Percentiles rank a stretch among this genome's conserved stretches.
These are phyloP conservation scores for Pleurotus cornucopiae DNA, from an alignment of 768 basidiomycete species.

Conservation along the genomic window DNA sequence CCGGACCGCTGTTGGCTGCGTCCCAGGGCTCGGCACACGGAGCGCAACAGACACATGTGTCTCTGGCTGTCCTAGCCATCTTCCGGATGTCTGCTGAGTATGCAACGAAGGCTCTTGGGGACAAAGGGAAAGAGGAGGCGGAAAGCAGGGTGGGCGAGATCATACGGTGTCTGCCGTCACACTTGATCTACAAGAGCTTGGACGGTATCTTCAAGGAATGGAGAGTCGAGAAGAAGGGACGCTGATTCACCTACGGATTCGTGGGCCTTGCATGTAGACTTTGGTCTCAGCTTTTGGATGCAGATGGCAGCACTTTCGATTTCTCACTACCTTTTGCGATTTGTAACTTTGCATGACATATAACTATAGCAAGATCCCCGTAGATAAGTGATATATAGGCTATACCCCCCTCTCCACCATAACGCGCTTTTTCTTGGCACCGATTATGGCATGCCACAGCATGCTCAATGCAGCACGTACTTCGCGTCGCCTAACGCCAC, in stretches of 20 bases:
- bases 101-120: slow-evolving; percentile 65
- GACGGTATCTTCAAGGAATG: slow-evolving; percentile 96
- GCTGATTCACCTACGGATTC: slow-evolving; percentile 16
- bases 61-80: slow-evolving; percentile 88
- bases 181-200: slow-evolving; percentile 84
- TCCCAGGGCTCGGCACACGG: slow-evolving; percentile 76
- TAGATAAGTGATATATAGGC: slow-evolving; percentile 4
- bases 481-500: slow-evolving; percentile 65
- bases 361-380: slow-evolving; percentile 2
- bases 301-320: too few relatives aligned
- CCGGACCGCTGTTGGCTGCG: slow-evolving; percentile 70
- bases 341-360: background rate
- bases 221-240: slow-evolving; percentile 79
- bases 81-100: slow-evolving; percentile 83
- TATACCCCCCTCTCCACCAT: slow-evolving; percentile 52
- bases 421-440: slow-evolving; percentile 38
- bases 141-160: slow-evolving; percentile 84
- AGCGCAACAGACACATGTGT: slow-evolving; percentile 90
- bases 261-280: background rate
- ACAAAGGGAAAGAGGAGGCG: slow-evolving; percentile 65
- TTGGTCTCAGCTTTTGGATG: too few relatives aligned
- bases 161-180: slow-evolving; percentile 81
- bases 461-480: slow-evolving; percentile 59
- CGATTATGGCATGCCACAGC: slow-evolving; percentile 69
- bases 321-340: background rate